A percentile compares a stretch with the other conserved stretches of the same genome.
Evolutionary conservation across 1,284 basidiomycete species (phyloP).

Genomic region (Mycocalia duriaeana): DNA sequence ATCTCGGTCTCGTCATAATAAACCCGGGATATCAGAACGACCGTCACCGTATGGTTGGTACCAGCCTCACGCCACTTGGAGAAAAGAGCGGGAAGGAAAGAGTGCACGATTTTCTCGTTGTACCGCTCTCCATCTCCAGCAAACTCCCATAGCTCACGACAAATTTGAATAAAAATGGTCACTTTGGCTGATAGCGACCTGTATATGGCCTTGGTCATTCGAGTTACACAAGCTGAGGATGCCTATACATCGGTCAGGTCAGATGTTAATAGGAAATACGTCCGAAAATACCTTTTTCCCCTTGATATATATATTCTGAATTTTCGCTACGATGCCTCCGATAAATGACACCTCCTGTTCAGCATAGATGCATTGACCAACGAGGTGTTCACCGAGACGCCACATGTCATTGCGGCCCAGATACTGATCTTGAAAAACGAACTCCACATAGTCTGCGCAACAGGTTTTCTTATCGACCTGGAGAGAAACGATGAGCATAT

Average conservation of each 20-base stretch:
- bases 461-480: constrained; percentile 66
- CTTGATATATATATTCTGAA: constrained; percentile 69
- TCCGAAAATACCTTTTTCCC: constrained; percentile 64
- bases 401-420: constrained; percentile 93
- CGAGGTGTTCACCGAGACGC: constrained; percentile 73
- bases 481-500: too few species aligned
- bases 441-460: constrained; percentile 79
- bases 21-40: constrained; percentile 92
- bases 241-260: constrained; percentile 39
- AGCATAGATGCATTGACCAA: constrained; percentile 69
- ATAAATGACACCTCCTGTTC: constrained; percentile 75
- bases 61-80: constrained; percentile 75
- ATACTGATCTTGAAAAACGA: constrained; percentile 89
- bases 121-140: constrained; percentile 94
- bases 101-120: constrained; percentile 94
- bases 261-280: constrained; percentile 11
- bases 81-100: constrained; percentile 85
- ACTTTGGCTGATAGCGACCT: constrained; percentile 89
- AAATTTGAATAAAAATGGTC: constrained; percentile 93
- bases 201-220: constrained; percentile 85
- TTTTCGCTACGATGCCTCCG: constrained; percentile 74
- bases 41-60: constrained; percentile 91
- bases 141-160: constrained; percentile 95
- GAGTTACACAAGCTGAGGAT: constrained; percentile 77
- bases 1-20: constrained; percentile 85